A percentile compares a stretch with the other conserved stretches of the same genome.
phyloP scores from a whole-genome alignment of 225 moss, liverwort and hornwort genomes.

The Anthoceros angustus region DNA sequence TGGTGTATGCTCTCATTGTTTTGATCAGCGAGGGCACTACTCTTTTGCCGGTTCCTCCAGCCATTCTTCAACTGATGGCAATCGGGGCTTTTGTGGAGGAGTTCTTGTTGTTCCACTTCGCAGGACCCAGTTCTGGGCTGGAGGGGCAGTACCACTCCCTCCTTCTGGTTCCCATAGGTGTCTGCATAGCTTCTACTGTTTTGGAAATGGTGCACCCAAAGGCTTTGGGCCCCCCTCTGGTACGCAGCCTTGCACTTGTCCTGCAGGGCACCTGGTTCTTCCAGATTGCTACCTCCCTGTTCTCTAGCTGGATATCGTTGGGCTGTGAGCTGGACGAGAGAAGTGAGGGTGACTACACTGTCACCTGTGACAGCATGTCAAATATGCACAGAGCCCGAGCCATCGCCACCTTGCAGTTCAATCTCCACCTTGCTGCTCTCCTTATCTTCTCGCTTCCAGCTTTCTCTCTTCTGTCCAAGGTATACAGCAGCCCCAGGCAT shows the following conservation, averaged over 20 bases:
- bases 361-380: conserved; percentile 39
- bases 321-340: conserved; percentile 51
- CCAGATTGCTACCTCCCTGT: conserved; percentile 61
- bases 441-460: conserved; percentile 46
- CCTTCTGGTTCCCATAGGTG: conserved; percentile 60
- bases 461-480: conserved; percentile 34
- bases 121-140: conserved; percentile 28
- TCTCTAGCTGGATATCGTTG: conserved; percentile 47
- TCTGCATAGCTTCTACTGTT: conserved; percentile 39
- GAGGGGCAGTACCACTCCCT: conserved; percentile 66
- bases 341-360: conserved; percentile 55
- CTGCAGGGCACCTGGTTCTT: conserved; percentile 87
- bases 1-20: conserved; percentile 46
- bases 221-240: conserved; percentile 38
- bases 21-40: conserved; percentile 47
- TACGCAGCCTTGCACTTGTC: conserved; percentile 63
- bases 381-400: conserved; percentile 60
- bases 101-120: conserved; percentile 58
- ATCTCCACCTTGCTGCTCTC: conserved; percentile 73
- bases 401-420: conserved; percentile 86
- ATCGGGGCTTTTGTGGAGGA: conserved; percentile 64
- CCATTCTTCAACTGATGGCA: conserved; percentile 41
- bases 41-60: conserved; percentile 48
- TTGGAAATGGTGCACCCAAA: conserved; percentile 48
- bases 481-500: conserved; percentile 34